Evolutionary conservation across 2,329 filamentous ascomycete species (phyloP), one percentile per base, ranked within the genome.

Genomic region (Ascomycota sp.): DNA sequence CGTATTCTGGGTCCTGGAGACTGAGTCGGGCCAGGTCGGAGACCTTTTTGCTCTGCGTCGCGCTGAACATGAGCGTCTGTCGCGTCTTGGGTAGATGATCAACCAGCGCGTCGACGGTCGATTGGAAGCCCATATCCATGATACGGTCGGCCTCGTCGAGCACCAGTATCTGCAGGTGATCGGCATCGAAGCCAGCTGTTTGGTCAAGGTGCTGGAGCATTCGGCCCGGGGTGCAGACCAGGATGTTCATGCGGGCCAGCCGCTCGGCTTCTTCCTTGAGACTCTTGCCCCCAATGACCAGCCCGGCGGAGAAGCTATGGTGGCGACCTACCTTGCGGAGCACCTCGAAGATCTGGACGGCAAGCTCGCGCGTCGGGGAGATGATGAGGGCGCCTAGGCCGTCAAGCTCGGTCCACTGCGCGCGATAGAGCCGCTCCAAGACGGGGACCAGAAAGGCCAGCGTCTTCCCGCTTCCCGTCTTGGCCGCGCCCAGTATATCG

Each of bases 121-220:
- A 62, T 53, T 92, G 76, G 52, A 98, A 98, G 6, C 89, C 89
- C 82, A 95, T 89, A 48, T 98, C 89, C 66, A 98, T 73, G 47
- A 93, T 93, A 29, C 89, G 72, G 53, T 98, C 89, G 3, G 89
- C 89, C 54, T 98, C 89, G 46, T 98, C 89, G 36, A 98, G 62
- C 0, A 98, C 84, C 33, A 98, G 60, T 51, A 98, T 79, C 56
- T 92, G 81, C 41, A 98, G 54, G 50, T 92, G 89, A 50, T 89
- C 77, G 40, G 86, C 78, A 41, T 86, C 82, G 48, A 98, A 78
- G 12, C 76, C 73, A 1, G 82, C 80, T 0, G 86, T 95, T 59
- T 93, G 84, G 47, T 92, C 86, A 47, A 98, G 62, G 53, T 98
- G 89, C 55, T 98, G 89, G 44, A 95, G 58, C 66, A 98, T 92